Conservation (phyloP, 1,284 basidiomycete genomes). For the Austropuccinia psidii region DNA sequence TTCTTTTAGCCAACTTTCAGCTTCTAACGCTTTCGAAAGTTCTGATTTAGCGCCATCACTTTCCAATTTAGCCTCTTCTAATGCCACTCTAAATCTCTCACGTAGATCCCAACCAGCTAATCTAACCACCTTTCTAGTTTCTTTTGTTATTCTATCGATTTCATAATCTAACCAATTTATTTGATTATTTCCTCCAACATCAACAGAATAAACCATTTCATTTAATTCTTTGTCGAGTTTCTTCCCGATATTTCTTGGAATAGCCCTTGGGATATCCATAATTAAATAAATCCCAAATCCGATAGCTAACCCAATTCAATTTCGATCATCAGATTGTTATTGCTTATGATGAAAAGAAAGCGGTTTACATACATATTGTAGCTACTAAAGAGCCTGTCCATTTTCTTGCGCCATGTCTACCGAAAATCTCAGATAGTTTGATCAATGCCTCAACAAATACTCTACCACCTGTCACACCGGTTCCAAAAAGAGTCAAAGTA, state of each 20-base stretch:
- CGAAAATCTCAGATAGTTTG: slow-evolving; percentile 67
- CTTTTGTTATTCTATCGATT: slow-evolving; percentile 64
- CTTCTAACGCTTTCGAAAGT: slow-evolving; percentile 1
- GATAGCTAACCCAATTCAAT: slow-evolving; percentile 50
- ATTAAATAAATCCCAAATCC: slow-evolving; percentile 76
- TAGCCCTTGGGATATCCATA: slow-evolving; percentile 76
- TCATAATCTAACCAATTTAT: slow-evolving; percentile 63
- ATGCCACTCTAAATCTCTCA: slow-evolving; percentile 70
- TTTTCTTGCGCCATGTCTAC: slow-evolving; percentile 70
- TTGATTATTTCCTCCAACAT: slow-evolving; percentile 38
- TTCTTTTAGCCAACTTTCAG: neutral
- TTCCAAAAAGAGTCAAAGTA: slow-evolving; percentile 77
- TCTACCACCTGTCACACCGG: slow-evolving; percentile 62
- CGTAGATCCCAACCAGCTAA: slow-evolving; percentile 85
- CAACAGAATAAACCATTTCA: slow-evolving; percentile 45
- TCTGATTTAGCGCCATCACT: neutral
- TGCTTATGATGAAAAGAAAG: neutral
- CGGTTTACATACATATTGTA: slow-evolving; percentile 51
- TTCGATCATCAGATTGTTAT: neutral
- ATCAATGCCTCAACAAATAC: slow-evolving; percentile 65
- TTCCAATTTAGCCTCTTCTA: slow-evolving; percentile 56
- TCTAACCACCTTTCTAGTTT: slow-evolving; percentile 88
- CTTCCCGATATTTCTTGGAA: slow-evolving; percentile 85
- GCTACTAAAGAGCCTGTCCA: slow-evolving; percentile 83
- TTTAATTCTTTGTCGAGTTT: slow-evolving; percentile 48